These are phyloP conservation scores for Pulveroboletus sp. DNA, from an alignment of 768 basidiomycete genomes.

Conservation along the genomic window DNA sequence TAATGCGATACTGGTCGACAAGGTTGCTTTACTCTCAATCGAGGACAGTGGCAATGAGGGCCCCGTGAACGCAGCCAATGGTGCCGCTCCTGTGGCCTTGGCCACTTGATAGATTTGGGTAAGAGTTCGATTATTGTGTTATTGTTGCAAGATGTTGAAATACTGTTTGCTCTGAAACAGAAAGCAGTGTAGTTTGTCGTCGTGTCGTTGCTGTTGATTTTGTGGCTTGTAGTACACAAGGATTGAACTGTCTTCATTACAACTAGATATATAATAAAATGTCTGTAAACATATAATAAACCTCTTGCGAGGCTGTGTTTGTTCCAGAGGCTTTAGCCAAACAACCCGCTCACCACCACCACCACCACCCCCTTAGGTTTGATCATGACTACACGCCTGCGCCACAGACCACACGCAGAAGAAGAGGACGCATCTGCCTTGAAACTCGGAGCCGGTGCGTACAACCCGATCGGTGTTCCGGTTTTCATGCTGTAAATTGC, in stretches of 20 bases:
- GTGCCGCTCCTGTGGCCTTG: constrained; percentile 18
- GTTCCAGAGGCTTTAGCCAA: constrained; percentile 32
- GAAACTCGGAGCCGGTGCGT: constrained; percentile 70
- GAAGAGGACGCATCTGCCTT: constrained; percentile 84
- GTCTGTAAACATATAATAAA: constrained; percentile 36
- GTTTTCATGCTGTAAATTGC: not conserved
- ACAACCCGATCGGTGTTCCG: no score
- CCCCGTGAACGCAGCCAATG: constrained; percentile 11
- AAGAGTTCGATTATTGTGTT: not conserved
- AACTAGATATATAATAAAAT: constrained; percentile 34
- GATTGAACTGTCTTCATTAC: constrained; percentile 22
- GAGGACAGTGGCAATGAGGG: constrained; percentile 23
- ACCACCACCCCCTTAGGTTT: constrained; percentile 44
- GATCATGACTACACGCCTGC: constrained; percentile 51
- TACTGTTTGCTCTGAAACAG: not conserved
- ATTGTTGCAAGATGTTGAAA: not conserved
- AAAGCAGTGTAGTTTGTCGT: constrained; percentile 22
- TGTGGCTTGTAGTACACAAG: constrained; percentile 23
- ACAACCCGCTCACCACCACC: constrained; percentile 38
- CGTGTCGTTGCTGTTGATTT: constrained; percentile 25
- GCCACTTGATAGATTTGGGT: constrained; percentile 26
- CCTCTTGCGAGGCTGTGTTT: constrained; percentile 17
- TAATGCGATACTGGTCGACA: constrained; percentile 34
- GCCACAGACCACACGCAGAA: constrained; percentile 61
- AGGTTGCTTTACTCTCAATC: constrained; percentile 35